Evolutionary conservation across 768 basidiomycete species (phyloP), one percentile per base, ranked within the genome.

Genomic region (Tulasnella calospora): DNA sequence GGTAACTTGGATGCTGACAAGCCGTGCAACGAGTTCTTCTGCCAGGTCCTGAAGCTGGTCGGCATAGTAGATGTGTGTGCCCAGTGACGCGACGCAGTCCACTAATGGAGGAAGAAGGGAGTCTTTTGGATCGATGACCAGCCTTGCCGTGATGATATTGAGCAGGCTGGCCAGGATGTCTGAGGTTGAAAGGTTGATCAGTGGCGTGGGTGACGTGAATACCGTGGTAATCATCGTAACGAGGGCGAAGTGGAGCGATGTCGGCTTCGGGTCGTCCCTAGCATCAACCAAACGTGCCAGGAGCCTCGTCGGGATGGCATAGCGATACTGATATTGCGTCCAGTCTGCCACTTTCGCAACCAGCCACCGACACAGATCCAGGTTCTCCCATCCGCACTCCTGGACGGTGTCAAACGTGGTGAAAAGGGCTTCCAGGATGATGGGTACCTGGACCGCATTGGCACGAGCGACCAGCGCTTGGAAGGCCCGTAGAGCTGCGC

Each of bases 1-100:
- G 81, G 90, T 91, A 3, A 89, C 85, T 81, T 96, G 92, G 35
- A 96, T 85, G 3, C 89, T 85, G 5, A 91, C 86, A 21, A 98
- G 87, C 23, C 94, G 90, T 79, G 88, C 89, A 57, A 95, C 89
- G 69, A 96, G 85, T 83, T 96, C 96, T 77, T 90, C 91, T 1
- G 94, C 90, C 67, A 98, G 89, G 82, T 98, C 96, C 82, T 95
- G 94, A 73, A 96, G 94, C 84, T 98, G 96, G 84, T 98, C 96
- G 51, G 94, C 92, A 82, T 98, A 98, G 86, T 98, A 96, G 76
- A 97, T 91, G 82, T 97, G 95, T 15, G 92, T 90, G 46, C 95
- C 95, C 15, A 98, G 86, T 0, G 95, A 93, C 2, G 92, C 87
- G 61, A 96, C 92, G 82, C 92, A 92, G 76, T 90, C 87, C 10